phyloP scores from a whole-genome alignment of 345 rosid species.

The Brassica incana region DNA sequence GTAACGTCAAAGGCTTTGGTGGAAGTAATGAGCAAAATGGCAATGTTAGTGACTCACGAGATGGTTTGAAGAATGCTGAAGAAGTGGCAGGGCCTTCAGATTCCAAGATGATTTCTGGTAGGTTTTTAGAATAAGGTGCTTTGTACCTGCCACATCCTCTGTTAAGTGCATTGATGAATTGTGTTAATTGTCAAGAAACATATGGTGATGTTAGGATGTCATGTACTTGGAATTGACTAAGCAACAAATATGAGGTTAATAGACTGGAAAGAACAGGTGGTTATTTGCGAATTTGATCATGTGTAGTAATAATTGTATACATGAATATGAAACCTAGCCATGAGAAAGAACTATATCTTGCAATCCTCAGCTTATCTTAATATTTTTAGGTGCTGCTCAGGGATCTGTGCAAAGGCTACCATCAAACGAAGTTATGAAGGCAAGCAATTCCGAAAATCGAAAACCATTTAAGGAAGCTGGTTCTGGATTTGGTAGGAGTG shows the following conservation, averaged over 20 bases:
- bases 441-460: constrained; percentile 18
- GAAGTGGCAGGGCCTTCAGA: constrained; percentile 37
- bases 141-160: too few species aligned
- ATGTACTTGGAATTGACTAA: background rate
- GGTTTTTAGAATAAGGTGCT: too few species aligned
- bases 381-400: constrained; percentile 50
- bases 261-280: background rate
- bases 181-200: too few species aligned
- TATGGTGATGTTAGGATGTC: background rate
- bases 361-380: constrained; percentile 24
- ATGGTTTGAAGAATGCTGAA: constrained; percentile 14
- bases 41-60: background rate
- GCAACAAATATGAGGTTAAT: background rate
- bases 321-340: background rate
- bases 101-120: constrained; percentile 27
- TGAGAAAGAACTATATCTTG: constrained; percentile 19
- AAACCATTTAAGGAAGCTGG: constrained; percentile 38
- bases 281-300: background rate
- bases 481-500: constrained; percentile 34
- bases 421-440: constrained; percentile 35
- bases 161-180: too few species aligned
- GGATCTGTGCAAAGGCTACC: constrained; percentile 34
- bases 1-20: constrained; percentile 53
- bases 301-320: background rate
- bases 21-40: constrained; percentile 35